These are phyloP conservation scores for Penicillium angulare DNA, from an alignment of 495 filamentous ascomycete species.

Conservation along the genomic window DNA sequence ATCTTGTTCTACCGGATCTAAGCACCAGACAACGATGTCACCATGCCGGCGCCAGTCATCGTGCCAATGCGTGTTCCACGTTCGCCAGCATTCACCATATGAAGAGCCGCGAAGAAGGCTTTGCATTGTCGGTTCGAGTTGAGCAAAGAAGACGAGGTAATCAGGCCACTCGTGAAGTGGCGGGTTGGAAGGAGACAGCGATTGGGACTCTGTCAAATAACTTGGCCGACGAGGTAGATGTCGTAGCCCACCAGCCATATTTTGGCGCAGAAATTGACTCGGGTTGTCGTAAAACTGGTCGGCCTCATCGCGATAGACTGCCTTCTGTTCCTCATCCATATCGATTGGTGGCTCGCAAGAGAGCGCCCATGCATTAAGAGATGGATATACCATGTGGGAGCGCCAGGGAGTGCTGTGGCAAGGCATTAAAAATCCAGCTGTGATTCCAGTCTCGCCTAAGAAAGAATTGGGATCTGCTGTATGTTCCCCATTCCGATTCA, in stretches of 20 bases:
- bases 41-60: slow-evolving; percentile 84
- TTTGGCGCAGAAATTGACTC: slow-evolving; percentile 53
- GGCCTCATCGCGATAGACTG: slow-evolving; percentile 78
- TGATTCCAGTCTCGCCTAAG: slow-evolving; percentile 39
- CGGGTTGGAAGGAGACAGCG: neutral
- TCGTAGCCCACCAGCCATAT: slow-evolving; percentile 45
- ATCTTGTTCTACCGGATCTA: slow-evolving; percentile 37
- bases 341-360: slow-evolving; percentile 86
- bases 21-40: slow-evolving; percentile 83
- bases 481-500: neutral
- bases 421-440: slow-evolving; percentile 90
- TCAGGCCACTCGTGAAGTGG: slow-evolving; percentile 52
- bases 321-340: slow-evolving; percentile 55
- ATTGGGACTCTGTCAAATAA: slow-evolving; percentile 14
- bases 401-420: slow-evolving; percentile 99
- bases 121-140: slow-evolving; percentile 53
- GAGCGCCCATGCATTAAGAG: slow-evolving; percentile 79
- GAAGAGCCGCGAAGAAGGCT: slow-evolving; percentile 49
- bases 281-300: slow-evolving; percentile 81
- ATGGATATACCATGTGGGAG: slow-evolving; percentile 72
- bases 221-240: slow-evolving; percentile 41
- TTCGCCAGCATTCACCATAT: slow-evolving; percentile 69
- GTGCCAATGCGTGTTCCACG: slow-evolving; percentile 78
- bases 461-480: neutral
- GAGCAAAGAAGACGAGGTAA: slow-evolving; percentile 64